Percentiles rank a stretch among this genome's conserved stretches.
Evolutionary conservation across 306 rosid genomes (phyloP).

Genomic region (Malus asiatica): DNA sequence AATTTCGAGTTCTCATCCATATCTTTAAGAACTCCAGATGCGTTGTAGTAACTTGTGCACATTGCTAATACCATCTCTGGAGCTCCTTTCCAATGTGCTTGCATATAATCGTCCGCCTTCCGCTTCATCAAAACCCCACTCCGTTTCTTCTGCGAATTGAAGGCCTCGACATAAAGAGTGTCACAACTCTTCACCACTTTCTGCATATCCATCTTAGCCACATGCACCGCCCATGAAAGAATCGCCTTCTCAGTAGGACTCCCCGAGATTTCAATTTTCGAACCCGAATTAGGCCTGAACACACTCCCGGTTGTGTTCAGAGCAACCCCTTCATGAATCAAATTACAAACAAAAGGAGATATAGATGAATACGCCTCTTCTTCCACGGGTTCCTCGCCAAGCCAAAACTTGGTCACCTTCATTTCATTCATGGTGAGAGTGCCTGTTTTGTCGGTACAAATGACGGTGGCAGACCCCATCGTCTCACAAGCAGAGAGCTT

Average conservation of each 20-base stretch:
- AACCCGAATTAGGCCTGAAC: slow-evolving; percentile 12
- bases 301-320: slow-evolving; percentile 39
- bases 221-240: background rate
- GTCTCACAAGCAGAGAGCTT: slow-evolving; percentile 43
- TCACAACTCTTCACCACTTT: too few relatives aligned
- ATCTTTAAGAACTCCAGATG: slow-evolving; percentile 6
- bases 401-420: slow-evolving; percentile 35
- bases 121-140: too few relatives aligned
- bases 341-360: background rate
- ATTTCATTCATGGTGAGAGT: slow-evolving; percentile 33
- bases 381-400: slow-evolving; percentile 18
- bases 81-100: too few relatives aligned
- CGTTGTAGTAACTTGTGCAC: slow-evolving; percentile 32
- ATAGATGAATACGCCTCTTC: slow-evolving; percentile 3
- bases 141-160: too few relatives aligned
- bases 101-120: too few relatives aligned
- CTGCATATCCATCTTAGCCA: too few relatives aligned
- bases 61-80: background rate
- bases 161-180: too few relatives aligned
- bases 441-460: slow-evolving; percentile 43
- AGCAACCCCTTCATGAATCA: slow-evolving; percentile 29
- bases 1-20: background rate
- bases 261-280: slow-evolving; percentile 22
- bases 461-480: slow-evolving; percentile 33
- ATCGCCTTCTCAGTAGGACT: slow-evolving; percentile 49